Base-by-base conservation (phyloP, 129 eudicot species). In the Logfia minima region DNA sequence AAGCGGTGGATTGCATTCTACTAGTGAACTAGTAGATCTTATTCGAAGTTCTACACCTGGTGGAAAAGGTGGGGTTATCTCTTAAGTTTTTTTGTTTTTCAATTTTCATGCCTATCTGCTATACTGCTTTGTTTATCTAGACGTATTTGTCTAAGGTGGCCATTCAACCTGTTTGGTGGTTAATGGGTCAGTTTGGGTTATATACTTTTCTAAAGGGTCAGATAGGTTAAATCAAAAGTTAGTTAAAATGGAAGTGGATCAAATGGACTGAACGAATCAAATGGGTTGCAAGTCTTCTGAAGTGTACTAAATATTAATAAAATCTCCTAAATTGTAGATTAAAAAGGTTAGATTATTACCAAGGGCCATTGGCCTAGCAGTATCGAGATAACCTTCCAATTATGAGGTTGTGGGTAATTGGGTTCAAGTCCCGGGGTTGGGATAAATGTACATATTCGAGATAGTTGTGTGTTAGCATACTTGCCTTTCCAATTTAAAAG, bases 1-100 rank as follows among this genome's bases (percentile, higher is more conserved):
- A 58, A 75, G 70, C 22, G 98, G 98, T 67, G 98, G 98, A 61
- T 71, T 94, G 80, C 98, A 91, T 83, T 87, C 97, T 39, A 94
- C 98, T 41, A 63, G 82, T 78, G 90, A 91, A 16, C 88, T 94
- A 10, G 96, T 89, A 39, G 81, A 81, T 72, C 88, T 94, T 70
- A 91, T 94, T 76, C 85, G 87, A 14, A 83, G 83, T 76, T 83
- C 85, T 37, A 80, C 90, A 82, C 79, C 82, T 53, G 79, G 85
- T 70, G 84, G 78, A 85, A 90, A 83, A 93, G 98, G 98, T 90
- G 16, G 18, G 43, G 9, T 51, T 14, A 10, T 45, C 64, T 52
- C 48, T 69, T 68, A 52, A 34, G 28, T 3, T 37, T 68, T 23
- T n/a, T 55, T 24, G 56, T 35, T 67, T 45, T 11, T 2, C 0